Evolutionary conservation across 768 basidiomycete species (phyloP).

Genomic region (Trametopsis cervina): DNA sequence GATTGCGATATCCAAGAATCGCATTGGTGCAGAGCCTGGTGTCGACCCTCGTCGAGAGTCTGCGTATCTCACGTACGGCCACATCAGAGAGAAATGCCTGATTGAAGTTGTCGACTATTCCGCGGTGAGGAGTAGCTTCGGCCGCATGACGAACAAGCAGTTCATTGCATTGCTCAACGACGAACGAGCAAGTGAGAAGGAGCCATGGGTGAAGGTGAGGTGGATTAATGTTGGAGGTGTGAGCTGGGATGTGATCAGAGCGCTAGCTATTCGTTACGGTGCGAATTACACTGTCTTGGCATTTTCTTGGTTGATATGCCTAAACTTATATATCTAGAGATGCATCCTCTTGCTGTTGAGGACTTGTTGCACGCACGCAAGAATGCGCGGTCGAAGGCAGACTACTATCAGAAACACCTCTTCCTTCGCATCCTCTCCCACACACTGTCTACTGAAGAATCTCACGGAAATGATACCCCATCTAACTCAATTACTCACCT

Average conservation of each 20-base stretch:
- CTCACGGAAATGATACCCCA: slow-evolving; percentile 7
- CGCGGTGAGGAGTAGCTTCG: slow-evolving; percentile 42
- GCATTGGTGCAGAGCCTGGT: slow-evolving; percentile 64
- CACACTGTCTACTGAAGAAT: slow-evolving; percentile 31
- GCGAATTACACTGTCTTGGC: slow-evolving; percentile 16
- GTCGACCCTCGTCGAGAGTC: slow-evolving; percentile 58
- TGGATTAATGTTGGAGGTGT: slow-evolving; percentile 71
- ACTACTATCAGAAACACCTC: slow-evolving; percentile 65
- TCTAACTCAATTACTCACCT: slow-evolving; percentile 20
- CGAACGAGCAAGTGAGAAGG: slow-evolving; percentile 35
- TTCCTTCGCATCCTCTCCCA: slow-evolving; percentile 68
- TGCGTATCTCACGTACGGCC: slow-evolving; percentile 47
- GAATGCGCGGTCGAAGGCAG: slow-evolving; percentile 56
- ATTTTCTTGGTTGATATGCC: neutral
- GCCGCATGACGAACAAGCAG: slow-evolving; percentile 51
- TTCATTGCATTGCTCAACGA: slow-evolving; percentile 52
- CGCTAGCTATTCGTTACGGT: slow-evolving; percentile 60
- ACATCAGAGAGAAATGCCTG: slow-evolving; percentile 51
- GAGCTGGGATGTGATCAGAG: slow-evolving; percentile 68
- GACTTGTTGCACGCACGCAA: slow-evolving; percentile 54
- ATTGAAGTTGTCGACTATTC: slow-evolving; percentile 70
- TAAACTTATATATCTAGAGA: slow-evolving; percentile 29
- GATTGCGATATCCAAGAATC: slow-evolving; percentile 26
- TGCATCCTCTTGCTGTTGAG: slow-evolving; percentile 69
- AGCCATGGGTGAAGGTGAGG: slow-evolving; percentile 60